Evolutionary conservation across 805 yeast genomes (phyloP).

Genomic region (Candida coquimbonensis): DNA sequence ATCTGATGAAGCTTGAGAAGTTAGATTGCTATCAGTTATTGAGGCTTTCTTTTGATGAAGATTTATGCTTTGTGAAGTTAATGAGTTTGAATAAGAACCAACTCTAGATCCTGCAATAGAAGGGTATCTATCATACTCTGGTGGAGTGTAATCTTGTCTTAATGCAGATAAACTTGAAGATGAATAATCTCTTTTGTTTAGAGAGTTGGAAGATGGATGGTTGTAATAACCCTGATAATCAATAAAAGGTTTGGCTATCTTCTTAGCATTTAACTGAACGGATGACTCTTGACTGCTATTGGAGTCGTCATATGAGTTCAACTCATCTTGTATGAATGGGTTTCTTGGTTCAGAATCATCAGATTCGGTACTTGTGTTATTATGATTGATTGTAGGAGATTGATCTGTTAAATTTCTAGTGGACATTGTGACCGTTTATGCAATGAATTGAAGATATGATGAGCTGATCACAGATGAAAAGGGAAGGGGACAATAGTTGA

Average conservation of each 20-base stretch:
- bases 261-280: slow-evolving; percentile 4
- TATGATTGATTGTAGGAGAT: slow-evolving; percentile 16
- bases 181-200: slow-evolving; percentile 17
- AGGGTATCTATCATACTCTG: slow-evolving; percentile 66
- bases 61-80: slow-evolving; percentile 26
- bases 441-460: background rate
- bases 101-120: slow-evolving; percentile 46
- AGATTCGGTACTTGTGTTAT: slow-evolving; percentile 15
- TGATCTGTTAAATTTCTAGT: slow-evolving; percentile 25
- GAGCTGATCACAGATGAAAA: too few relatives aligned
- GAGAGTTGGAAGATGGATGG: slow-evolving; percentile 33
- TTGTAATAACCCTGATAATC: slow-evolving; percentile 37
- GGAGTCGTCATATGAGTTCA: slow-evolving; percentile 20
- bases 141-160: slow-evolving; percentile 33
- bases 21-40: slow-evolving; percentile 8
- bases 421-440: slow-evolving; percentile 15
- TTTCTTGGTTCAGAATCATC: slow-evolving; percentile 22
- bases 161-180: slow-evolving; percentile 19
- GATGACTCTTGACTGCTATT: slow-evolving; percentile 17
- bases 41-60: slow-evolving; percentile 13
- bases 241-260: slow-evolving; percentile 28
- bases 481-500: too few relatives aligned
- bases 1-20: slow-evolving; percentile 23
- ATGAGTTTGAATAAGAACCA: slow-evolving; percentile 40
- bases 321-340: slow-evolving; percentile 24